phyloP scores from a whole-genome alignment of 2,329 filamentous ascomycete species.

The Microcyclospora pomicola region DNA sequence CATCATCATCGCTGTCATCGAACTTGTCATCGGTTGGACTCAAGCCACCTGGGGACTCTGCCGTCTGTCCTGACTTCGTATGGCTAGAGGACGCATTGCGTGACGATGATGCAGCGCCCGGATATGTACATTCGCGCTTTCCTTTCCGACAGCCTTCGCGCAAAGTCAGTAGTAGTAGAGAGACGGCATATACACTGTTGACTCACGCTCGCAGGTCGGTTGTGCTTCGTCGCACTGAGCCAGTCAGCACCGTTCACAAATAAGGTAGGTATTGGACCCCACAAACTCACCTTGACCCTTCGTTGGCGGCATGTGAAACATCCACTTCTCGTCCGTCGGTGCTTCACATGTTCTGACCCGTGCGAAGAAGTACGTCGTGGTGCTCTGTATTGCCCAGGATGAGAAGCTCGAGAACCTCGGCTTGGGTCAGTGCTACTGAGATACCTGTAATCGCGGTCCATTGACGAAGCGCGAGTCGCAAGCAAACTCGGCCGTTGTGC shows the following conservation, averaged over 20 bases:
- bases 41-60: constrained; percentile 27
- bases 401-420: constrained; percentile 13
- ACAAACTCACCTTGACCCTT: constrained; percentile 53
- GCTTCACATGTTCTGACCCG: constrained; percentile 64
- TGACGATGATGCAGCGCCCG: constrained; percentile 49
- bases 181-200: neutral
- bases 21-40: constrained; percentile 38
- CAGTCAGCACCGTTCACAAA: neutral
- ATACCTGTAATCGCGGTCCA: no score
- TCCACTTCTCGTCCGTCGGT: constrained; percentile 81
- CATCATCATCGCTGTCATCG: constrained; percentile 20
- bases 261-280: neutral
- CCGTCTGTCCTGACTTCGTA: no score
- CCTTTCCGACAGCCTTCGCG: constrained; percentile 72
- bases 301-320: constrained; percentile 85
- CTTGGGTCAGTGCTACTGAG: constrained; percentile 9
- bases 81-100: constrained; percentile 4
- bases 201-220: constrained; percentile 66
- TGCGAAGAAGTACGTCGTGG: constrained; percentile 14
- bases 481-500: no score
- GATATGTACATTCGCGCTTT: constrained; percentile 79
- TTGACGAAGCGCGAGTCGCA: no score
- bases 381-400: constrained; percentile 11
- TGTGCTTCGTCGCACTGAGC: constrained; percentile 75
- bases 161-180: constrained; percentile 4